Base-by-base conservation (phyloP, 2,329 filamentous ascomycete genomes). In the Paecilomyces fulvus region DNA sequence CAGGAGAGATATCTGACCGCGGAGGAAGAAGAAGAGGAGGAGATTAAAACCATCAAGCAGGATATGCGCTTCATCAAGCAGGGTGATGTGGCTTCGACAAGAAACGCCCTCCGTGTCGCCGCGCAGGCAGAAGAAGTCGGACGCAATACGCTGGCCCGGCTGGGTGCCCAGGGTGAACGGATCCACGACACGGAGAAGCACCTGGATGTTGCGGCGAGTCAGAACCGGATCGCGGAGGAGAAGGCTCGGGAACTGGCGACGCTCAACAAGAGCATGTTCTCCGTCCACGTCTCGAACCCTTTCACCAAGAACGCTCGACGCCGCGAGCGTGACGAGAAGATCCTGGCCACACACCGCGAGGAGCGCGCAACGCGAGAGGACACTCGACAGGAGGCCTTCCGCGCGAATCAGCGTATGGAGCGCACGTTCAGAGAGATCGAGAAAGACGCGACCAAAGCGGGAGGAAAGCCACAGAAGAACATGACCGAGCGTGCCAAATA, bases 181-280 rank as follows among this genome's bases (percentile, higher is more conserved):
- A 81, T 95, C 55, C 84, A 92, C 69, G 90, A 92, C 67, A 89
- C 88, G 0, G 89, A 95, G 71, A 84, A 83, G 72, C 90, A 92
- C 65, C 80, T 96, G 56, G 90, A 96, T 64, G 79, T 89, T 61
- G 88, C 90, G 3, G 76, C 83, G n/a, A 87, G 86, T 60, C 86
- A 91, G 68, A 89, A 89, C 64, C 83, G 84, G 57, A 77, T 88
- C 58, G 89, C 89, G 0, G 86, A 91, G 63, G 89, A 92, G 62
- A 88, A 89, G 64, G 87, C 90, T 1, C 83, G 85, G 51, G 90
- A 96, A 68, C 77, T 96, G 37, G 92, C 92, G 76, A 89, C 83
- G 0, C 78, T 95, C 52, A 95, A 96, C 73, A 80, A 87, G 60
- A 91, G 87, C 76, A 95, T 96, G 90, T 96, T 96, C 67, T 88